Base-by-base conservation (phyloP, 176 grass and related monocot species). In the Canna indica region DNA sequence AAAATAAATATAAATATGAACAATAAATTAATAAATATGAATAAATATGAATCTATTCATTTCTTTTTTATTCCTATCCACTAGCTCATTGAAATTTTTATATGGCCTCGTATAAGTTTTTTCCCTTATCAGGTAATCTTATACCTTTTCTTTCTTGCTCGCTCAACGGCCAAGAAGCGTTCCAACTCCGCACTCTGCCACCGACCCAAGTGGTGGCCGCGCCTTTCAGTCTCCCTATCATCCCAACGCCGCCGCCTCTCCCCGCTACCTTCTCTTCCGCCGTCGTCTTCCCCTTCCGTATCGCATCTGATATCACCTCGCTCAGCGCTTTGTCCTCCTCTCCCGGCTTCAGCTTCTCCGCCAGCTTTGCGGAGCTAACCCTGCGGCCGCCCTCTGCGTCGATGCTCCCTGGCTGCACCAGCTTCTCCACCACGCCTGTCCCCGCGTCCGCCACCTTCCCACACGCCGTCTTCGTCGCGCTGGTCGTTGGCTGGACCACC, bases 321-420 rank as follows among this genome's bases (percentile, higher is more conserved):
- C 84, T 85, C 32, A 97, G 82, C 1, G 77, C 78, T 34, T 82
- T 71, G 33, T 97, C 77, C 44, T 87, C 89, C 25, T 92, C 94
- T 2, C 82, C 80, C 0, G 94, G 94, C 14, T 85, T 90, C 58
- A 97, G 81, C 77, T 82, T 87, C 75, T 92, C 86, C 1, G 82
- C 73, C 56, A 92, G 63, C 52, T 79, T 92, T 29, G 75, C 86
- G n/a, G n/a, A n/a, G 27, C 71, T 83, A 54, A 83, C 35, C 17
- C 68, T 27, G 3, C 1, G 1, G n/a, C 26, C 2, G 67, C 70
- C n/a, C 68, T 78, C 17, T 70, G 78, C 81, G 85, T 80, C 46
- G 79, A 82, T 76, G 78, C 57, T 45, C 14, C 18, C 18, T 45
- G 18, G 17, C 71, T 0, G 50, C 14, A 22, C 29, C 42, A 82